phyloP scores from a whole-genome alignment of 1,284 basidiomycete genomes.

The Salmacisia buchloeana region DNA sequence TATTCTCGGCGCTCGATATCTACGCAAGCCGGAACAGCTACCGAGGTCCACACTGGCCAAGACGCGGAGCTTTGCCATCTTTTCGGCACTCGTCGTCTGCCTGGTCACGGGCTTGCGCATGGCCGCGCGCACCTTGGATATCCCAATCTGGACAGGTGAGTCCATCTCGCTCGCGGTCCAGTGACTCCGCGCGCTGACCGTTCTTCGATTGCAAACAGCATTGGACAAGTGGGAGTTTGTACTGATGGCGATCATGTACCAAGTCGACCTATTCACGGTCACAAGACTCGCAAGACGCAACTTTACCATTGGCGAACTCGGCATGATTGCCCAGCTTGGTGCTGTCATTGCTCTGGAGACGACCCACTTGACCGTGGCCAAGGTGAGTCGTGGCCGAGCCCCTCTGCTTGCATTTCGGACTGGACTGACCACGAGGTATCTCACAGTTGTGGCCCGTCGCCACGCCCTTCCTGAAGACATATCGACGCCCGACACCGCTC shows the following conservation, averaged over 20 bases:
- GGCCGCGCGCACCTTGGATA: conserved; percentile 30
- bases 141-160: conserved; percentile 46
- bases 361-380: conserved; percentile 35
- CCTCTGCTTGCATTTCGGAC: background rate
- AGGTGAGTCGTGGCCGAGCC: conserved; percentile 8
- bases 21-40: conserved; percentile 28
- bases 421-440: too few species aligned
- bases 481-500: conserved; percentile 84
- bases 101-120: conserved; percentile 44
- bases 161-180: conserved; percentile 34
- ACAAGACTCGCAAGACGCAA: conserved; percentile 83
- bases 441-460: conserved; percentile 48
- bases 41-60: conserved; percentile 45
- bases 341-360: conserved; percentile 77
- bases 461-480: conserved; percentile 85
- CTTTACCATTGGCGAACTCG: conserved; percentile 90
- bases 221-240: conserved; percentile 60
- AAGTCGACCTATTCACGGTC: conserved; percentile 81
- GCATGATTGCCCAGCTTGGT: conserved; percentile 78
- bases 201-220: conserved; percentile 12
- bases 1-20: conserved; percentile 33
- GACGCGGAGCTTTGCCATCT: conserved; percentile 49
- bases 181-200: conserved; percentile 23
- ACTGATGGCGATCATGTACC: conserved; percentile 74
- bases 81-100: conserved; percentile 42